Evolutionary conservation across 345 rosid species (phyloP).

Genomic region (Rhizophora apiculata): DNA sequence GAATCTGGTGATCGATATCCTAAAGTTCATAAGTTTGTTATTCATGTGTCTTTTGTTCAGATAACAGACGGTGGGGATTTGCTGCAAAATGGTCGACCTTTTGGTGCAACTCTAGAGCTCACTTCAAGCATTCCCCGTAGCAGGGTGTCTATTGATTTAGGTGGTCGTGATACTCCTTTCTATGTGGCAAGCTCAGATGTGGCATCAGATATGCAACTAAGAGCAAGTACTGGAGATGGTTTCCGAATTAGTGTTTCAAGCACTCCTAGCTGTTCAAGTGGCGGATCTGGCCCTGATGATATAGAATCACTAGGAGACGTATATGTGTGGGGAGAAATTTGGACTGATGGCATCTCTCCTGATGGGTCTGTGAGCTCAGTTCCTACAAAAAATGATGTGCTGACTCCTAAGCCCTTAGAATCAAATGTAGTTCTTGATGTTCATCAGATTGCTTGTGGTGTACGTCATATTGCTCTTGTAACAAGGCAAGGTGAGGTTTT

Average conservation of each 20-base stretch:
- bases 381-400: constrained; percentile 50
- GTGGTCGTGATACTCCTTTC: constrained; percentile 38
- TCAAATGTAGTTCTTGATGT: constrained; percentile 94
- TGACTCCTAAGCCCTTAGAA: constrained; percentile 76
- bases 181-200: constrained; percentile 65
- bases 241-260: constrained; percentile 91
- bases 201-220: constrained; percentile 79
- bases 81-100: constrained; percentile 43
- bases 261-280: constrained; percentile 90
- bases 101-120: constrained; percentile 49
- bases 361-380: constrained; percentile 46
- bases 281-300: constrained; percentile 98
- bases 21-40: not conserved
- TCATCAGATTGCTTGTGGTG: constrained; percentile 90
- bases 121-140: constrained; percentile 41
- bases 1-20: not conserved
- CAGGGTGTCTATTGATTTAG: constrained; percentile 60
- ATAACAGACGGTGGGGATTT: constrained; percentile 47
- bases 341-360: constrained; percentile 56
- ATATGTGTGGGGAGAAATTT: constrained; percentile 92
- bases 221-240: constrained; percentile 83
- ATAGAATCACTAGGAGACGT: constrained; percentile 95
- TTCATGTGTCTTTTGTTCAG: constrained; percentile 38
- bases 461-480: constrained; percentile 75
- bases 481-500: constrained; percentile 97